These are phyloP conservation scores for Chloropicon primus DNA, from an alignment of 139 green algal species.

Conservation along the genomic window DNA sequence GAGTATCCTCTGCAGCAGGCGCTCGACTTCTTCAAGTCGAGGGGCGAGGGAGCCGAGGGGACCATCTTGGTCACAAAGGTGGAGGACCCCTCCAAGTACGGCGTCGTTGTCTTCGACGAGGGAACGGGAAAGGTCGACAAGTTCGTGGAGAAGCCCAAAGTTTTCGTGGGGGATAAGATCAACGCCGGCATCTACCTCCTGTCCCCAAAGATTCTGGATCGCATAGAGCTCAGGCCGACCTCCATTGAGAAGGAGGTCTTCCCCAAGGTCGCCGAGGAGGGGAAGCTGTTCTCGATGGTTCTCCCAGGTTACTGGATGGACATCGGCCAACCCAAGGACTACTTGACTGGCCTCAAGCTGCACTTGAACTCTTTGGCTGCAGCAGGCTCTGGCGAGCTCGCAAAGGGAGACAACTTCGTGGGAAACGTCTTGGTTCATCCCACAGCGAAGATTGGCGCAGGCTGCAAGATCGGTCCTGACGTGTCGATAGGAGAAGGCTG, in stretches of 20 bases:
- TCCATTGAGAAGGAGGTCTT: slow-evolving; percentile 94
- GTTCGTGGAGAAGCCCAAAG: slow-evolving; percentile 71
- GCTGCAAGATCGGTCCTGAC: slow-evolving; percentile 77
- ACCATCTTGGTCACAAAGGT: slow-evolving; percentile 93
- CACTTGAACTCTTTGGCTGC: slow-evolving; percentile 65
- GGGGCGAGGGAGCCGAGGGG: slow-evolving; percentile 57
- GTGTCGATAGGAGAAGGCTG: slow-evolving; percentile 75
- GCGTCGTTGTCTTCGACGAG: slow-evolving; percentile 81
- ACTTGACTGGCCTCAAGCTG: slow-evolving; percentile 67
- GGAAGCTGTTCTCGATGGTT: slow-evolving; percentile 70
- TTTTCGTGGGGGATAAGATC: slow-evolving; percentile 99
- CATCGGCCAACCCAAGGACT: slow-evolving; percentile 91
- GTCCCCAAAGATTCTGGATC: slow-evolving; percentile 63
- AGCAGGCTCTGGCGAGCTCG: slow-evolving; percentile 35
- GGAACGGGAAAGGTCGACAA: slow-evolving; percentile 62
- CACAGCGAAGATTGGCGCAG: slow-evolving; percentile 54
- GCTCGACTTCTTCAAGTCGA: slow-evolving; percentile 53
- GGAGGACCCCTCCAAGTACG: slow-evolving; percentile 91
- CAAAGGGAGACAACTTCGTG: slow-evolving; percentile 27
- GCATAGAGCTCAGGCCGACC: slow-evolving; percentile 85
- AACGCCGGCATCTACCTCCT: slow-evolving; percentile 95
- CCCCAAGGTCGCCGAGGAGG: slow-evolving; percentile 72
- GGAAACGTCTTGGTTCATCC: slow-evolving; percentile 69
- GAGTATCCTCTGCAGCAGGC: slow-evolving; percentile 85
- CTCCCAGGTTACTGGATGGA: slow-evolving; percentile 98